Conservation (phyloP, 2,329 filamentous ascomycete species). For the Colletotrichum abscissum region DNA sequence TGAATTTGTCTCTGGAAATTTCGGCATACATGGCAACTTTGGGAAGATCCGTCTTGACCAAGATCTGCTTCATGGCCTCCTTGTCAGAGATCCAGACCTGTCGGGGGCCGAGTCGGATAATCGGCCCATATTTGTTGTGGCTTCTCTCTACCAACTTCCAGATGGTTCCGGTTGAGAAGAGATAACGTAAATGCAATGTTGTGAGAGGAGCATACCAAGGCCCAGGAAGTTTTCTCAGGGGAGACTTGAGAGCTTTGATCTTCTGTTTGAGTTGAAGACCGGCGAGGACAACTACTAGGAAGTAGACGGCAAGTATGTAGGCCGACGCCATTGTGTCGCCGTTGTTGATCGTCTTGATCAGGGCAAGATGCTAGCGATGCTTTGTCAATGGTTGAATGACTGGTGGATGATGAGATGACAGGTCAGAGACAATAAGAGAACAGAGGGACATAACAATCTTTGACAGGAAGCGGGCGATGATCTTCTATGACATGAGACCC, state of each 20-base stretch:
- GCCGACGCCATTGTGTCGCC: conserved; percentile 2
- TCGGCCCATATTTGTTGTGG: conserved; percentile 36
- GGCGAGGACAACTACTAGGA: not conserved
- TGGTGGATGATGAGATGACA: not conserved
- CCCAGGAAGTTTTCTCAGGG: conserved; percentile 30
- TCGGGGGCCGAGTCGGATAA: conserved; percentile 38
- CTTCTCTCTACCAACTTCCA: conserved; percentile 38
- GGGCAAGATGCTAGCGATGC: not conserved
- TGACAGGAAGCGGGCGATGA: not conserved
- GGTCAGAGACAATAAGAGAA: not conserved
- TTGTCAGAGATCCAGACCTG: conserved; percentile 40
- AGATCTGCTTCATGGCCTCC: conserved; percentile 37
- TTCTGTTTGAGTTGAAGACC: conserved; percentile 21
- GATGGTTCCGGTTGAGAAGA: conserved; percentile 39
- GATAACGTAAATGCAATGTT: conserved; percentile 37
- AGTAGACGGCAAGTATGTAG: conserved; percentile 14
- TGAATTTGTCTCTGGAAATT: conserved; percentile 36
- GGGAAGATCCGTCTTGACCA: conserved; percentile 38
- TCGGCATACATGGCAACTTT: conserved; percentile 41
- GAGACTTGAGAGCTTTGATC: conserved; percentile 22
- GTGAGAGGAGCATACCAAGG: conserved; percentile 39
- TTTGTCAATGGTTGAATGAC: not conserved
- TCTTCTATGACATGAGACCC: not conserved
- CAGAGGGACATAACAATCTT: not conserved
- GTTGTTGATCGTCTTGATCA: not conserved